Evolutionary conservation across 768 basidiomycete genomes (phyloP), one percentile per base, ranked within the genome.

Genomic region (Coprinellus micaceus): DNA sequence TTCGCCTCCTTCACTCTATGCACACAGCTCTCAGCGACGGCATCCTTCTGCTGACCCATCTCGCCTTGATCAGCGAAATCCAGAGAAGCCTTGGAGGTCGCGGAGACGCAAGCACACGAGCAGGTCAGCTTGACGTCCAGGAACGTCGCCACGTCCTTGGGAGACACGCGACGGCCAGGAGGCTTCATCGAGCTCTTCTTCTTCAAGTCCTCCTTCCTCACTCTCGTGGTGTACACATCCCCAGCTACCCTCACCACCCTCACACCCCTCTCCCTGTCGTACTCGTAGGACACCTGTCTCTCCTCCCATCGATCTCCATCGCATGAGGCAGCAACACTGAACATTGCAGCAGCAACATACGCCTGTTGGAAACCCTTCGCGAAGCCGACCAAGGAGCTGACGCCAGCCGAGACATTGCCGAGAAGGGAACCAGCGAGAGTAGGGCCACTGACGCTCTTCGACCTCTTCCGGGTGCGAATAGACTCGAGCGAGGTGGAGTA

Each of bases 291-390:
- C 30, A 58, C 50, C 21, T 50, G 48, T 56, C 52, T 56, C 29
- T 61, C 62, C 59, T 63, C 72, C 56, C 56, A 57, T 10, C 47
- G 29, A 57, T 45, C 67, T 53, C 43, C 64, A 63, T 64, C 65
- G 60, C 71, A 53, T 19, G 69, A 61, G 24, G 63, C 60, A 17
- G 65, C 57, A 15, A 76, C 74, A 26, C 76, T 67, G 66, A 81
- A 81, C 65, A 80, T 68, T 4, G 83, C 77, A 29, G 82, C 79
- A 44, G 73, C 69, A 57, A 85, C 76, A 60, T 85, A 86, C 33
- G 79, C 82, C 19, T 71, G 73, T 66, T 87, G 85, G 61, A 87
- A 72, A 11, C 78, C 78, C 56, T 76, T 77, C 6, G 83, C 85
- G 0, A 80, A 69, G 62, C 77, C 79, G 40, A 85, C 67, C 46